Percentiles rank a stretch among this genome's conserved stretches.
phyloP scores from a whole-genome alignment of 169 alveolate genomes.

The Plasmodium sp. region DNA sequence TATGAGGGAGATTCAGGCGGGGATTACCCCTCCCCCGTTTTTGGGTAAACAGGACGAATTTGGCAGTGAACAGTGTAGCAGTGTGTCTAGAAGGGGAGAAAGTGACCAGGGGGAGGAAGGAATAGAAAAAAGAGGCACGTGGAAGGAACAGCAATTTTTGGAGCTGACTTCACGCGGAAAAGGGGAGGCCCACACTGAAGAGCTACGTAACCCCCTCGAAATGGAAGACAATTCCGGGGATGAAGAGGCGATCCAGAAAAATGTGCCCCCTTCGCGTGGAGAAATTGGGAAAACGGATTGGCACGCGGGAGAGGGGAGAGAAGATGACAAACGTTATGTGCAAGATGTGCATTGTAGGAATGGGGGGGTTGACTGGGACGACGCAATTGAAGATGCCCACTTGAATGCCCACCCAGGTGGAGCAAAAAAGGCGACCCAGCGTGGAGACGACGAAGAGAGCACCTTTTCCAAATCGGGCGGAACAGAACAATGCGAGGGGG shows the following conservation, averaged over 20 bases:
- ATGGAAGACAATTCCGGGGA: neutral
- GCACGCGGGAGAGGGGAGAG: neutral
- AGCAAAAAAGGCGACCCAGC: neutral
- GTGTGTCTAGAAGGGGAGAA: neutral
- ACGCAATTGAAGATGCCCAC: neutral
- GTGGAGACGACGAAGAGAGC: neutral
- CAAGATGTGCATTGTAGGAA: neutral
- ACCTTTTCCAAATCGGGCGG: neutral
- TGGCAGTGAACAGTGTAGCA: neutral
- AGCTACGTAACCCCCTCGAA: neutral
- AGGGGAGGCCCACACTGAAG: neutral
- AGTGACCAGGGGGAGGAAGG: neutral
- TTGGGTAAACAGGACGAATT: neutral
- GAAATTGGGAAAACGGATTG: neutral
- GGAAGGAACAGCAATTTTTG: neutral
- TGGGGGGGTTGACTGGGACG: neutral
- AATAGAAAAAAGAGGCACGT: neutral
- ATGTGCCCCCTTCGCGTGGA: neutral
- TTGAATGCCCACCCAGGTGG: neutral
- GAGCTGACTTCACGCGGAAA: neutral
- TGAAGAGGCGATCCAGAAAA: neutral
- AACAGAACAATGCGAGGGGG: neutral
- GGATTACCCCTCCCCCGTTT: neutral
- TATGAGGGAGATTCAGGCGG: neutral
- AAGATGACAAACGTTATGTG: neutral